These are phyloP conservation scores for Mortierella antarctica DNA, from an alignment of 192 early-diverging fungal species.

Conservation along the genomic window DNA sequence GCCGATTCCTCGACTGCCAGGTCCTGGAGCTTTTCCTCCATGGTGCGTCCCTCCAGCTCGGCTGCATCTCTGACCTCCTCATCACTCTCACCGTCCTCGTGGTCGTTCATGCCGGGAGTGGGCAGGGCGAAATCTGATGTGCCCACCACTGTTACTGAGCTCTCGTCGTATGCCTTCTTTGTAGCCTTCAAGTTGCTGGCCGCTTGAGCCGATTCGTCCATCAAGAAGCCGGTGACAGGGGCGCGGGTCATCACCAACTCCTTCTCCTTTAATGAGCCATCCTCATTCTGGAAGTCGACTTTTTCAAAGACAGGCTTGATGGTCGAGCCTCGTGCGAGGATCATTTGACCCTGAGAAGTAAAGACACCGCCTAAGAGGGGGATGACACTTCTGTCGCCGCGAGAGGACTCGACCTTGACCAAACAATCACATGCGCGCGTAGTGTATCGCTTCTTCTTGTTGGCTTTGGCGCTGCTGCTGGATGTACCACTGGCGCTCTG, in stretches of 20 bases:
- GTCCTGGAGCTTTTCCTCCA: conserved; percentile 58
- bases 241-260: conserved; percentile 41
- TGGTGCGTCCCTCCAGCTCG: conserved; percentile 46
- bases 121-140: conserved; percentile 54
- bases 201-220: conserved; percentile 59
- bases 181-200: conserved; percentile 63
- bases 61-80: conserved; percentile 22
- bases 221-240: conserved; percentile 55
- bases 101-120: conserved; percentile 20
- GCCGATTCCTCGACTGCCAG: conserved; percentile 52
- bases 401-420: conserved; percentile 58
- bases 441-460: conserved; percentile 61
- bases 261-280: conserved; percentile 46
- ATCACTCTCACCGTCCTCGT: conserved; percentile 20
- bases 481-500: conserved; percentile 41
- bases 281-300: conserved; percentile 55
- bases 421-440: conserved; percentile 56
- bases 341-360: conserved; percentile 52
- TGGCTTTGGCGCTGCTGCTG: conserved; percentile 29
- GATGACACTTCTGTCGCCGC: conserved; percentile 45
- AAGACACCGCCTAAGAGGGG: conserved; percentile 61
- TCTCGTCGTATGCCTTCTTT: conserved; percentile 66
- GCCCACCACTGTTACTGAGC: conserved; percentile 57
- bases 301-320: conserved; percentile 66
- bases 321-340: conserved; percentile 62